phyloP scores from a whole-genome alignment of 1,284 basidiomycete genomes.

The Kwoniella shivajii region DNA sequence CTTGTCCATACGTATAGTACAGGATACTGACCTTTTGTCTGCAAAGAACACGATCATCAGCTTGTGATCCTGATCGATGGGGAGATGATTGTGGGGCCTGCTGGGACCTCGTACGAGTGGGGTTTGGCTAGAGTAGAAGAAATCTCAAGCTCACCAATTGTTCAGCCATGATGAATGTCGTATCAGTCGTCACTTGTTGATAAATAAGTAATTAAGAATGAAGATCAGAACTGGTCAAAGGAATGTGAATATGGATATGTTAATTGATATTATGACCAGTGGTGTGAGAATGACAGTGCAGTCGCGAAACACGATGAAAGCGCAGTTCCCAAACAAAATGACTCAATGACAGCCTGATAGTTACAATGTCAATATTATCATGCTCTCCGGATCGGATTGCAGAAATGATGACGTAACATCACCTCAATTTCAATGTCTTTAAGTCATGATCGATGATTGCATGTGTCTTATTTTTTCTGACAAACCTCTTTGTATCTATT shows the following conservation, averaged over 20 bases:
- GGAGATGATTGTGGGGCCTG: neutral
- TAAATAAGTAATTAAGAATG: neutral
- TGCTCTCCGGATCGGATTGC: neutral
- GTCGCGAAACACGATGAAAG: neutral
- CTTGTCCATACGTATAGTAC: neutral
- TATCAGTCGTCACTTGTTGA: conserved; percentile 6
- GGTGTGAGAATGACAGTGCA: neutral
- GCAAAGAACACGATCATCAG: conserved; percentile 17
- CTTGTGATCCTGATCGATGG: neutral
- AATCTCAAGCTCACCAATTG: conserved; percentile 62
- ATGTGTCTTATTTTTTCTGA: too few relatives aligned
- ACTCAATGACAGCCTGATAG: too few relatives aligned
- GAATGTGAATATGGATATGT: neutral
- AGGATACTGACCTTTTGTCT: conserved; percentile 65
- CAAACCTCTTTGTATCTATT: too few relatives aligned
- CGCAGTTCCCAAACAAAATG: too few relatives aligned
- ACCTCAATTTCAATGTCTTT: neutral
- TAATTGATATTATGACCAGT: too few relatives aligned
- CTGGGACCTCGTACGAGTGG: too few relatives aligned
- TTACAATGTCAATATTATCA: neutral
- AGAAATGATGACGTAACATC: neutral
- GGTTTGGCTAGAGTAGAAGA: too few relatives aligned
- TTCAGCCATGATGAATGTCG: conserved; percentile 62
- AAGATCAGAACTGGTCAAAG: neutral
- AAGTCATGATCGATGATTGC: too few relatives aligned